Evolutionary conservation across 495 filamentous ascomycete genomes (phyloP), one percentile per base, ranked within the genome.

Genomic region (Aspergillus baeticus): DNA sequence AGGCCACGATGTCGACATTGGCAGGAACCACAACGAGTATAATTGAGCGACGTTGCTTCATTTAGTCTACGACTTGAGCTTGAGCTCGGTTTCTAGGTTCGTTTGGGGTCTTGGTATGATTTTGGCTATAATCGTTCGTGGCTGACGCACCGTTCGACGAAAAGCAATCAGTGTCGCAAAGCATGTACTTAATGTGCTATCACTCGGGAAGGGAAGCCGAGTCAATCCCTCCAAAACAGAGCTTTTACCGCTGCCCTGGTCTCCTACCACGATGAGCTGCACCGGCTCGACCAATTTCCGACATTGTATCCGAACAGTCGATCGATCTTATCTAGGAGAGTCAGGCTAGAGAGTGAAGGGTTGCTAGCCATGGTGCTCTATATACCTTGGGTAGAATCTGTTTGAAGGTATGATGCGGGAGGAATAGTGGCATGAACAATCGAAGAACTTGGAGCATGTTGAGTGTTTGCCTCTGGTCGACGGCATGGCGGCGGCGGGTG

Each of bases 21-120:
- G 84, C 84, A 0, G 83, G 84, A 10, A 87, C 62, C 11, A 87
- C 83, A 0, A 81, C 76, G 0, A 88, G 69, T 26, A 87, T 84
- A 35, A 85, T 75, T 2, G 81, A 80, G 2, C 83, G 73, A 3
- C 60, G 61, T 47, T 84, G 77, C 22, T 60, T 59, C 57, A 85
- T 86, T 41, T 87, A 86, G 0, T 57, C 58, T 5, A 76, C 29
- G 35, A 57, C 13, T 49, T 58, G 14, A 78, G 49, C 14, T 26
- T 33, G 2, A 29, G 22, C 5, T 36, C 54, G 17, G 23, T 57
- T 5, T 69, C 66, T 1, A 61, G 11, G 14, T 57, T 13, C 1
- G 71, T 57, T 42, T 65, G 51, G 2, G 54, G 38, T 13, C 17
- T 17, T 1, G 53, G 53, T 10, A 48, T 48, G 21, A 55, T 48